Evolutionary conservation across 2,329 filamentous ascomycete species (phyloP).

Genomic region (Aspergillus ruber): DNA sequence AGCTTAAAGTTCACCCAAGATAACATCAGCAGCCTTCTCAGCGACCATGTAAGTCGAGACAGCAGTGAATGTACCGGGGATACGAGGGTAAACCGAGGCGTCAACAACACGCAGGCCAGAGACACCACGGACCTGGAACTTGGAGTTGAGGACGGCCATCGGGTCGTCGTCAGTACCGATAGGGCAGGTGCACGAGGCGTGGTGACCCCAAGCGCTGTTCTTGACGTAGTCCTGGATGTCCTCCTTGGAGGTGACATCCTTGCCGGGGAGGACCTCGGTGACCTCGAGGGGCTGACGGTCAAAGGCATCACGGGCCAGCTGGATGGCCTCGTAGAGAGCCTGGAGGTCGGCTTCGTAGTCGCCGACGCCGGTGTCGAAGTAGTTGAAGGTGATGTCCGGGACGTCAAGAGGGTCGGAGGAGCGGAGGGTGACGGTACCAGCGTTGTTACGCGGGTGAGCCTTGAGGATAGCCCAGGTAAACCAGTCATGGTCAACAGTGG

Average conservation of each 20-base stretch:
- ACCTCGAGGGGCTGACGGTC: slow-evolving; percentile 36
- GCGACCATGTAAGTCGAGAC: slow-evolving; percentile 51
- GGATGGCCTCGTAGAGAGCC: slow-evolving; percentile 51
- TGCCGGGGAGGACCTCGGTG: slow-evolving; percentile 38
- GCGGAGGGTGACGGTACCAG: slow-evolving; percentile 56
- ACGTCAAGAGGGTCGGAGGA: slow-evolving; percentile 58
- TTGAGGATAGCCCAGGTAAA: slow-evolving; percentile 49
- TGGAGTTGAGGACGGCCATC: slow-evolving; percentile 50
- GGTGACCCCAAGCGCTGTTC: slow-evolving; percentile 52
- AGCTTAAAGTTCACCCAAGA: slow-evolving; percentile 23
- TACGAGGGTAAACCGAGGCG: slow-evolving; percentile 52
- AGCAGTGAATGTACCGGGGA: slow-evolving; percentile 50
- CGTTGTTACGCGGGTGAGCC: slow-evolving; percentile 56
- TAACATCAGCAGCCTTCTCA: slow-evolving; percentile 58
- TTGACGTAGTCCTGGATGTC: slow-evolving; percentile 44
- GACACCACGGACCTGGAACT: slow-evolving; percentile 53
- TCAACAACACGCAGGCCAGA: slow-evolving; percentile 56
- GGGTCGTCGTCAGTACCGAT: slow-evolving; percentile 51
- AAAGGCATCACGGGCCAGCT: slow-evolving; percentile 46
- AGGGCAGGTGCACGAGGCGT: slow-evolving; percentile 50
- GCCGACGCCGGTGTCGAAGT: slow-evolving; percentile 40
- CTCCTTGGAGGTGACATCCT: slow-evolving; percentile 36
- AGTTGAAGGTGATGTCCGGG: slow-evolving; percentile 59
- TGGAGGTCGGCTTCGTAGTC: slow-evolving; percentile 45
- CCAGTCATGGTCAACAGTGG: slow-evolving; percentile 38